Conservation (phyloP, 257 asterid genomes). For the Cruciata laevipes region DNA sequence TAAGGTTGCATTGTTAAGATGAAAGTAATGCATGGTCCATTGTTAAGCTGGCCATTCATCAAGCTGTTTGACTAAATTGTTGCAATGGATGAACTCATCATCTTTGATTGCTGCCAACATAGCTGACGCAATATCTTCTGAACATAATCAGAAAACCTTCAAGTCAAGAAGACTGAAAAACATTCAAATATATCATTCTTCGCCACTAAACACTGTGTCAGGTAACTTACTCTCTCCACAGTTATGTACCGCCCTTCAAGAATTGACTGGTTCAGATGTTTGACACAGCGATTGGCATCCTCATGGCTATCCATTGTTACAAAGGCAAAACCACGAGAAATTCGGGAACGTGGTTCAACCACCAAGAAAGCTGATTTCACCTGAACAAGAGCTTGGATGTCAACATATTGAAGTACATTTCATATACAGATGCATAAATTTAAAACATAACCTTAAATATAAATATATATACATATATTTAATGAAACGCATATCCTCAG, state of each 20-base stretch:
- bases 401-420: not conserved
- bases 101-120: slow-evolving; percentile 96
- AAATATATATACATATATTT: too few relatives aligned
- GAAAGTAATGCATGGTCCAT: slow-evolving; percentile 78
- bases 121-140: slow-evolving; percentile 95
- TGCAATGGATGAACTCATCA: slow-evolving; percentile 93
- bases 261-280: slow-evolving; percentile 88
- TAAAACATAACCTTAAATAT: not conserved
- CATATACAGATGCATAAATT: not conserved
- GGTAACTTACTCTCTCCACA: slow-evolving; percentile 38
- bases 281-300: slow-evolving; percentile 86
- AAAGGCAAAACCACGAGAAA: slow-evolving; percentile 96
- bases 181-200: slow-evolving; percentile 32
- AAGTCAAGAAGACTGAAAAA: slow-evolving; percentile 61
- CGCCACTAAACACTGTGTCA: slow-evolving; percentile 17
- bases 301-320: slow-evolving; percentile 72
- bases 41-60: slow-evolving; percentile 66
- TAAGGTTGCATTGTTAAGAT: slow-evolving; percentile 84
- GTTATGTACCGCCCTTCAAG: slow-evolving; percentile 83
- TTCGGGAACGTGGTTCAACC: slow-evolving; percentile 85
- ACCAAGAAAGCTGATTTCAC: slow-evolving; percentile 83
- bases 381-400: slow-evolving; percentile 26
- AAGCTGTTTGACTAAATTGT: slow-evolving; percentile 53
- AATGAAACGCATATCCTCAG: too few relatives aligned
- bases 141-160: slow-evolving; percentile 92